Evolutionary conservation across 75 land plant species (phyloP).

Genomic region (Selaginella moellendorffii): DNA sequence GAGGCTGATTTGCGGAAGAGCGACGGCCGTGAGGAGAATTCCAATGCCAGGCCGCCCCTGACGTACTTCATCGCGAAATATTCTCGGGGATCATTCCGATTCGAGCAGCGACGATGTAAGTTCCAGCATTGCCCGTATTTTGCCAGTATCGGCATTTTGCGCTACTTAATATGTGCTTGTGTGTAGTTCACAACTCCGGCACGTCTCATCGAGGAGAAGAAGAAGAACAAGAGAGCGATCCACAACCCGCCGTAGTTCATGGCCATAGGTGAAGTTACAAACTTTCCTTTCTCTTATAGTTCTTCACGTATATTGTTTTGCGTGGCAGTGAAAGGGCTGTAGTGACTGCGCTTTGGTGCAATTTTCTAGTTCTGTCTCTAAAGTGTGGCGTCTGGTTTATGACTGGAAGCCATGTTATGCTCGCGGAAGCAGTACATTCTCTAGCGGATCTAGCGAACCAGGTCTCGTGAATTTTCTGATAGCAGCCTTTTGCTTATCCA

Average conservation of each 20-base stretch:
- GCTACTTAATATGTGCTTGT: too few relatives aligned
- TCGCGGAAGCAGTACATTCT: conserved; percentile 91
- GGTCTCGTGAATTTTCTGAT: conserved; percentile 31
- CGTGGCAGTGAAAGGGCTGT: conserved; percentile 71
- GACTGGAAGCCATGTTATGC: conserved; percentile 94
- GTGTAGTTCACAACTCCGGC: background rate
- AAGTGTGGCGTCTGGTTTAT: conserved; percentile 82
- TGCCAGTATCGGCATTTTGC: too few relatives aligned
- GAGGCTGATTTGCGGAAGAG: background rate
- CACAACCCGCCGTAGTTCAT: background rate
- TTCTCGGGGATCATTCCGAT: too few relatives aligned
- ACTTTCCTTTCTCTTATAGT: too few relatives aligned
- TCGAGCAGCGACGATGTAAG: too few relatives aligned
- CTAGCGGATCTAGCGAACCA: conserved; percentile 95
- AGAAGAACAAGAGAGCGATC: background rate
- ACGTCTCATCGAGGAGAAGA: background rate
- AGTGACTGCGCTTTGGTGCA: conserved; percentile 81
- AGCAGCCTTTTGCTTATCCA: too few relatives aligned
- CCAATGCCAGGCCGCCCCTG: too few relatives aligned
- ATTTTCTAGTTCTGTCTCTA: conserved; percentile 79
- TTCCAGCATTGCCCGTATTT: too few relatives aligned
- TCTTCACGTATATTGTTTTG: background rate
- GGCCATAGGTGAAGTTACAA: too few relatives aligned
- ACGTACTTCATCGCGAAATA: too few relatives aligned
- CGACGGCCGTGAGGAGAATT: background rate